phyloP scores from a whole-genome alignment of 768 basidiomycete species.

The Calocybe gangraenosa region DNA sequence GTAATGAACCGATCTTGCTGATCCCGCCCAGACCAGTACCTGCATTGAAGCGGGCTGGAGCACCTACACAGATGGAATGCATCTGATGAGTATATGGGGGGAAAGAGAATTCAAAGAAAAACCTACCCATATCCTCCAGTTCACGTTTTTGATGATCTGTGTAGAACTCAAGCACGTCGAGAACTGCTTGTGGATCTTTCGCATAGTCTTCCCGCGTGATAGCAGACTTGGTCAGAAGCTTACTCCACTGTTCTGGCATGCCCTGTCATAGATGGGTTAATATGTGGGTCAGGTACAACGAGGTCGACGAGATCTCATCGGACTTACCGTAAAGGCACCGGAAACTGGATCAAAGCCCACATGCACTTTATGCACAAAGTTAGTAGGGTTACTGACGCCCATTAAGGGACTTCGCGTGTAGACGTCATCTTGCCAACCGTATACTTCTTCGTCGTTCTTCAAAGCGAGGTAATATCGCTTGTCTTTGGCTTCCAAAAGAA shows the following conservation, averaged over 20 bases:
- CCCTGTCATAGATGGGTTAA: conserved; percentile 46
- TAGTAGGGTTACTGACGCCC: conserved; percentile 92
- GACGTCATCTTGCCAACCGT: conserved; percentile 97
- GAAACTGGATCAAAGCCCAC: conserved; percentile 94
- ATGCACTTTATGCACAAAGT: conserved; percentile 98
- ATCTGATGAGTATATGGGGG: conserved; percentile 13
- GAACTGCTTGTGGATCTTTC: conserved; percentile 93
- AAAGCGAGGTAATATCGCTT: conserved; percentile 78
- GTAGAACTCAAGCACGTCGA: conserved; percentile 98
- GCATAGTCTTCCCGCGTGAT: conserved; percentile 98
- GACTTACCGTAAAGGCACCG: conserved; percentile 87
- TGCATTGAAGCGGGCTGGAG: conserved; percentile 81
- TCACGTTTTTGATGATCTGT: conserved; percentile 98
- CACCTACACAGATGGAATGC: conserved; percentile 26
- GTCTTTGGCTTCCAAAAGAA: conserved; percentile 81
- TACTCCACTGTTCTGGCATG: conserved; percentile 96
- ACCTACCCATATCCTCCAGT: conserved; percentile 51
- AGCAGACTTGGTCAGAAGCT: conserved; percentile 93
- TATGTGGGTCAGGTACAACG: conserved; percentile 4
- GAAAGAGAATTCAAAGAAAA: conserved; percentile 21
- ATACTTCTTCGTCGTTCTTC: conserved; percentile 95
- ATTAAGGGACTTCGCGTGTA: conserved; percentile 89
- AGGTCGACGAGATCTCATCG: background rate
- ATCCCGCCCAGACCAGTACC: conserved; percentile 89
- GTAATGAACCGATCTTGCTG: conserved; percentile 35